These are phyloP conservation scores for Guyanaporus albipodus DNA, from an alignment of 768 basidiomycete genomes.

Conservation along the genomic window DNA sequence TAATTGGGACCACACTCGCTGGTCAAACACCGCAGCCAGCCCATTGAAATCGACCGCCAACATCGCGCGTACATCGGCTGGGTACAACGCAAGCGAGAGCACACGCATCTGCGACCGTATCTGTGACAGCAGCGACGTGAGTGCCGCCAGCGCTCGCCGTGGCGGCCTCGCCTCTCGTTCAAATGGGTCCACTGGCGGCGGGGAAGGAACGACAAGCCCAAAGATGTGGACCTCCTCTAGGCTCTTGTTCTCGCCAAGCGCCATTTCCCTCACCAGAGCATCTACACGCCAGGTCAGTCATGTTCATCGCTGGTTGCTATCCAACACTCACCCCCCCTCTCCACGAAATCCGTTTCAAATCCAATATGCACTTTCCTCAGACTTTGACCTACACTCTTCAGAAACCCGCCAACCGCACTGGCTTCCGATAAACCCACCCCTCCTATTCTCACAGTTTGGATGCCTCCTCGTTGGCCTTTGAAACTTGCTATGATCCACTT, in stretches of 20 bases:
- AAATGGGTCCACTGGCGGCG: conserved; percentile 24
- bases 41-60: conserved; percentile 29
- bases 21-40: conserved; percentile 21
- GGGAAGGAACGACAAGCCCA: conserved; percentile 31
- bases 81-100: conserved; percentile 30
- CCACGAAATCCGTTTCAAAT: conserved; percentile 29
- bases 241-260: conserved; percentile 22
- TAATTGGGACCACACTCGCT: conserved; percentile 18
- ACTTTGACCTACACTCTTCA: conserved; percentile 18
- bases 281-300: conserved; percentile 19
- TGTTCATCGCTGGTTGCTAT: too few species aligned
- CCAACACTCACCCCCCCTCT: conserved; percentile 26
- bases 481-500: conserved; percentile 27
- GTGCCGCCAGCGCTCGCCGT: conserved; percentile 16
- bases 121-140: conserved; percentile 26
- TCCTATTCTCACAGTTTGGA: conserved; percentile 26
- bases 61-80: conserved; percentile 30
- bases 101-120: conserved; percentile 29
- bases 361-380: conserved; percentile 28
- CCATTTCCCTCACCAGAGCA: conserved; percentile 25
- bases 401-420: conserved; percentile 24
- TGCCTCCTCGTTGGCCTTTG: conserved; percentile 12
- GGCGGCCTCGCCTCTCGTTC: conserved; percentile 9
- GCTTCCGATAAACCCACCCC: conserved; percentile 27
- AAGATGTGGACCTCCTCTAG: conserved; percentile 32